Percentiles rank a stretch among this genome's conserved stretches.
phyloP scores from a whole-genome alignment of 148 eudicot genomes.

The Chenopodium suecicum region DNA sequence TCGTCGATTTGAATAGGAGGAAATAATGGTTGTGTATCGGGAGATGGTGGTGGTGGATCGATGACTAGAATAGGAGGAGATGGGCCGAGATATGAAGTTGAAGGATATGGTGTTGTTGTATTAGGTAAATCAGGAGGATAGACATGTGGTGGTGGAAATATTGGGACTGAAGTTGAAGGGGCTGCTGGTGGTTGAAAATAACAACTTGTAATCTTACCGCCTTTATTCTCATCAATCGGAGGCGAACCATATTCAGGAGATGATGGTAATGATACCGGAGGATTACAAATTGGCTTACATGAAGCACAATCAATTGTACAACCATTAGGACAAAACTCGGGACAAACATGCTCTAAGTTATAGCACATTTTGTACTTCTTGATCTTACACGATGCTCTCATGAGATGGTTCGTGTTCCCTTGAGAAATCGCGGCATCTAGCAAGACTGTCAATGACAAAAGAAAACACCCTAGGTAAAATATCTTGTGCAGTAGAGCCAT shows the following conservation, averaged over 20 bases:
- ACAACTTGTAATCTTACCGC: background rate
- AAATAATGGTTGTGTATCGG: no score
- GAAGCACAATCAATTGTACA: constrained; percentile 56
- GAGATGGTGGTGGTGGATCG: no score
- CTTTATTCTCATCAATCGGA: background rate
- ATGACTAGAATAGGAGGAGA: no score
- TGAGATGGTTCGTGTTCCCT: constrained; percentile 43
- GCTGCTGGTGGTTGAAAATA: no score
- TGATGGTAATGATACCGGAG: background rate
- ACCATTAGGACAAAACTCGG: constrained; percentile 53
- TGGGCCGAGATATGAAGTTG: no score
- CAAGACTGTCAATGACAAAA: constrained; percentile 27
- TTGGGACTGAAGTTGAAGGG: background rate
- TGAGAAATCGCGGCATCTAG: constrained; percentile 42
- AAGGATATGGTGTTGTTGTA: no score
- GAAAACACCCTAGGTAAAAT: constrained; percentile 28
- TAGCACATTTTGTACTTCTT: constrained; percentile 43
- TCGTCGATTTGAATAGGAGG: no score
- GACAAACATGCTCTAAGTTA: constrained; percentile 46
- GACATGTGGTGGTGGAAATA: no score
- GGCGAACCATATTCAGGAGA: constrained; percentile 5
- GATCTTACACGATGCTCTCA: constrained; percentile 40
- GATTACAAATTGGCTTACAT: constrained; percentile 49
- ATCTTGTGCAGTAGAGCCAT: constrained; percentile 38
- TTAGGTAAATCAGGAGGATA: no score